Evolutionary conservation across 257 asterid genomes (phyloP).

Genomic region (Echium plantagineum): DNA sequence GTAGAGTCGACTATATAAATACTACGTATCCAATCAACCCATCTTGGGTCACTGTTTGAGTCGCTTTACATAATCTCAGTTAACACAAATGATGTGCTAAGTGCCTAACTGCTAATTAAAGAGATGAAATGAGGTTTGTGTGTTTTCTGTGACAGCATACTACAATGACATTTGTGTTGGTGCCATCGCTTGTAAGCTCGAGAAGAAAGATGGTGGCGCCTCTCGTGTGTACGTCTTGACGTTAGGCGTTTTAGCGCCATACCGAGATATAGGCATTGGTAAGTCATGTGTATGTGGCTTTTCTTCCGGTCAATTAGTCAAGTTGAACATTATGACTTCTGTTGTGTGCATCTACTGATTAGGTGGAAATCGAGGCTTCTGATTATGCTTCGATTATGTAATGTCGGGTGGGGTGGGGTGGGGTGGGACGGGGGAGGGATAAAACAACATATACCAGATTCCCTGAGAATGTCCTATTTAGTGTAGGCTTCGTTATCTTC

Average conservation of each 20-base stretch:
- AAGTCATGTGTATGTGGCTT: constrained; percentile 9
- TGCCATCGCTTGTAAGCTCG: constrained; percentile 86
- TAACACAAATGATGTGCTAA: too few relatives aligned
- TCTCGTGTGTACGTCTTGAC: constrained; percentile 84
- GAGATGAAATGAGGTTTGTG: neutral
- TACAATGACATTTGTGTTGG: constrained; percentile 91
- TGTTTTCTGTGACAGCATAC: constrained; percentile 41
- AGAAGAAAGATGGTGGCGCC: constrained; percentile 79
- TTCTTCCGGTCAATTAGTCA: neutral
- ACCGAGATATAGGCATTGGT: constrained; percentile 40
- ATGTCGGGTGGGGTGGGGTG: too few relatives aligned
- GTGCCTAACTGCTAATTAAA: too few relatives aligned
- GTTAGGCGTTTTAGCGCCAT: constrained; percentile 46
- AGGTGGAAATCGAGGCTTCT: neutral
- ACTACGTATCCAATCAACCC: too few relatives aligned
- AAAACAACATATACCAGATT: too few relatives aligned
- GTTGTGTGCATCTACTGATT: neutral
- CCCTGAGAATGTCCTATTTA: neutral
- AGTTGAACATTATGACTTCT: neutral
- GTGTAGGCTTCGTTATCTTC: neutral
- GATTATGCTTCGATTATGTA: too few relatives aligned
- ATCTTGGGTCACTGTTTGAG: too few relatives aligned
- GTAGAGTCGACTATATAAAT: too few relatives aligned
- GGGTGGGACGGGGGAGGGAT: too few relatives aligned
- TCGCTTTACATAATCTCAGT: too few relatives aligned